These are phyloP conservation scores for Ceratobasidium sp. DNA, from an alignment of 1,284 basidiomycete species.

Conservation along the genomic window DNA sequence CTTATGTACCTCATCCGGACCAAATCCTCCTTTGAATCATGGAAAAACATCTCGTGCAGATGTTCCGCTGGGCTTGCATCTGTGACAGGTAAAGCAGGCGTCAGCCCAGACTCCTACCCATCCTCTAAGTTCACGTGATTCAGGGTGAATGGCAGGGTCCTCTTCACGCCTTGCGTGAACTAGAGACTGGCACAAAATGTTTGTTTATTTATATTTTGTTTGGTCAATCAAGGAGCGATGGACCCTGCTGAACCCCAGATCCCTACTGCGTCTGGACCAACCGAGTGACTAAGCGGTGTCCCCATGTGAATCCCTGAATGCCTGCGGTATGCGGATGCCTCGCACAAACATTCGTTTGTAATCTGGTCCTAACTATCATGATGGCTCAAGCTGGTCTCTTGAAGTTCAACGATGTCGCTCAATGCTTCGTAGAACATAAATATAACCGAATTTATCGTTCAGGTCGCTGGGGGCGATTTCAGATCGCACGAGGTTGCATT, in stretches of 20 bases:
- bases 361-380: background rate
- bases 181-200: slow-evolving; percentile 16
- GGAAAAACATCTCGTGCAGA: no score
- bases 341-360: background rate
- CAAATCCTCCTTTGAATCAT: no score
- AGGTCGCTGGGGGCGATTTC: background rate
- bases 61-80: no score
- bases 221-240: background rate
- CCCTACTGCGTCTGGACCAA: background rate
- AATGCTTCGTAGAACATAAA: background rate
- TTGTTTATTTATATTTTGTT: slow-evolving; percentile 13
- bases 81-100: no score
- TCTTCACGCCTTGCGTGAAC: slow-evolving; percentile 12
- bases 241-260: background rate
- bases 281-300: slow-evolving; percentile 3
- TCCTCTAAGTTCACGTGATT: background rate
- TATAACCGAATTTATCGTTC: background rate
- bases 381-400: background rate
- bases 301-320: background rate
- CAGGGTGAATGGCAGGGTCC: slow-evolving; percentile 26
- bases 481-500: background rate
- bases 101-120: slow-evolving; percentile 14
- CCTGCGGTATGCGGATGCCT: background rate
- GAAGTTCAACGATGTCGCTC: background rate
- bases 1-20: no score